phyloP scores from a whole-genome alignment of 2,329 filamentous ascomycete species.

The Trichoderma citrinoviride region DNA sequence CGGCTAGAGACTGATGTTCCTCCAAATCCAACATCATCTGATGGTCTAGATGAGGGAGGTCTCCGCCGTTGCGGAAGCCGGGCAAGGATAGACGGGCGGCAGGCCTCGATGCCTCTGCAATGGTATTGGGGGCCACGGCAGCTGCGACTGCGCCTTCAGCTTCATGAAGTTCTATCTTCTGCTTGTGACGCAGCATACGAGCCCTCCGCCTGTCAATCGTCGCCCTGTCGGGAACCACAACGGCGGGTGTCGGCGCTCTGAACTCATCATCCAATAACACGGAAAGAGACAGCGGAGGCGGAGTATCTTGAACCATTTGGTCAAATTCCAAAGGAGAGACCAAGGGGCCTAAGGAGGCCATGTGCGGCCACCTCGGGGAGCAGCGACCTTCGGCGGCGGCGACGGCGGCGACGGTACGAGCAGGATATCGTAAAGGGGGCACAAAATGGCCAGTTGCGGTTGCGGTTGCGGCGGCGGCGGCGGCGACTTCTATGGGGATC shows the following conservation, averaged over 20 bases:
- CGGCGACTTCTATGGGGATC: conserved; percentile 19
- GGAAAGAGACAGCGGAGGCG: conserved; percentile 22
- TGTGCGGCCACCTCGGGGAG: conserved; percentile 5
- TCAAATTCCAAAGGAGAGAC: conserved; percentile 16
- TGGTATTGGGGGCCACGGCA: conserved; percentile 53
- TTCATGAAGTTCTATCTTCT: conserved; percentile 44
- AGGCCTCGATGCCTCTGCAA: conserved; percentile 48
- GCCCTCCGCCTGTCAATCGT: conserved; percentile 41
- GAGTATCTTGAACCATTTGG: conserved; percentile 17
- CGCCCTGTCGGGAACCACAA: conserved; percentile 45
- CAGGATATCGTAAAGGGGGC: conserved; percentile 16
- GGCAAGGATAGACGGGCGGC: conserved; percentile 35
- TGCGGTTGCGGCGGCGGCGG: conserved; percentile 1
- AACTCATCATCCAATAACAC: conserved; percentile 24
- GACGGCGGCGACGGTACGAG: conserved; percentile 1
- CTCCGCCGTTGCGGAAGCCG: conserved; percentile 28
- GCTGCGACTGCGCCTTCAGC: conserved; percentile 54
- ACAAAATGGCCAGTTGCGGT: conserved; percentile 14
- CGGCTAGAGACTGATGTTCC: conserved; percentile 35
- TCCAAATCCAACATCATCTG: conserved; percentile 29
- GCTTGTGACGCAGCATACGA: conserved; percentile 45
- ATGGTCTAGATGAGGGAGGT: conserved; percentile 30
- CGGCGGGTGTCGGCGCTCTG: conserved; percentile 45
- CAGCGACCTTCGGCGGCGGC: conserved; percentile 8
- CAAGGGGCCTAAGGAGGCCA: background rate